Evolutionary conservation across 192 early-diverging fungal species (phyloP).

Genomic region (Coemansia sp.): DNA sequence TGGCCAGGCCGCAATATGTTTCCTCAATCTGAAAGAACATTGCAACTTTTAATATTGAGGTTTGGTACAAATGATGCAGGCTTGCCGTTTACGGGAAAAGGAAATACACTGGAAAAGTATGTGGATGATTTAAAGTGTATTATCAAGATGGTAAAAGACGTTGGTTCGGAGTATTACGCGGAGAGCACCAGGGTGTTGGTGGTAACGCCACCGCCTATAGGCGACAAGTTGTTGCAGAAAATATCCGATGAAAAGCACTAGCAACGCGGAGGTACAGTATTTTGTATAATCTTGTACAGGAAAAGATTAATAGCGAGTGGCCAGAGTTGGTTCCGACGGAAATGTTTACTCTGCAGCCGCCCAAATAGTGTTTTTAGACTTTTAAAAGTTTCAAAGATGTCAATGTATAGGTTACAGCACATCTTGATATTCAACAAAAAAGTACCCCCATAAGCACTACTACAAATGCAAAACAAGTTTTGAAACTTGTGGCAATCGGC

Average conservation of each 20-base stretch:
- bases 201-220: slow-evolving; percentile 69
- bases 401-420: too few species aligned
- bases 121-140: slow-evolving; percentile 61
- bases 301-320: too few species aligned
- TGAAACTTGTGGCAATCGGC: too few species aligned
- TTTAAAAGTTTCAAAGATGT: too few species aligned
- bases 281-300: too few species aligned
- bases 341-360: too few species aligned
- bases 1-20: slow-evolving; percentile 66
- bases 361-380: too few species aligned
- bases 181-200: slow-evolving; percentile 65
- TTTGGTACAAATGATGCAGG: slow-evolving; percentile 84
- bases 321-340: too few species aligned
- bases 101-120: slow-evolving; percentile 62
- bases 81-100: slow-evolving; percentile 50
- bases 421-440: neutral
- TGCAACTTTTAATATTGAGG: slow-evolving; percentile 37
- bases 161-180: slow-evolving; percentile 56
- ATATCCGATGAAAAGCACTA: too few species aligned
- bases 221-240: slow-evolving; percentile 39
- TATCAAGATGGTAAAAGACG: slow-evolving; percentile 56
- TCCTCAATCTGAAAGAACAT: neutral
- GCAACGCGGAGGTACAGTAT: too few species aligned
- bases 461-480: too few species aligned
- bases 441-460: neutral